These are phyloP conservation scores for Pythium aphanidermatum DNA, from an alignment of 352 stramenopile species.

Conservation along the genomic window DNA sequence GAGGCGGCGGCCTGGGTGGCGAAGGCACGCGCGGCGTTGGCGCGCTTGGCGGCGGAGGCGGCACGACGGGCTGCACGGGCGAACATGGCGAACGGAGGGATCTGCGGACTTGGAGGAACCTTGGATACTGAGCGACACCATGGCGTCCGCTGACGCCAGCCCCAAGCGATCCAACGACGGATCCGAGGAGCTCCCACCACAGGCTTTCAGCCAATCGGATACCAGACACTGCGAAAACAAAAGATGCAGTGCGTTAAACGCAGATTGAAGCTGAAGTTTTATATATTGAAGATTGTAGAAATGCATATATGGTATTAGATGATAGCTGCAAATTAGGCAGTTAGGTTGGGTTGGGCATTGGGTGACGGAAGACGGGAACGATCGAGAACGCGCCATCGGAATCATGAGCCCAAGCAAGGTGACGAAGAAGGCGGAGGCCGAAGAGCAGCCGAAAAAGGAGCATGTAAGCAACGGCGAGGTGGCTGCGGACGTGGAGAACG, in stretches of 20 bases:
- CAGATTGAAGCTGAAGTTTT: not conserved
- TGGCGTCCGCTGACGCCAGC: constrained; percentile 5
- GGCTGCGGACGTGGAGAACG: constrained; percentile 8
- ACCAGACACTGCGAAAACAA: not conserved
- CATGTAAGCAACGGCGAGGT: constrained; percentile 11
- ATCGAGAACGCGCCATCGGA: not conserved
- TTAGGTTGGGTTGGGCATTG: not conserved
- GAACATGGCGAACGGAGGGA: constrained; percentile 37
- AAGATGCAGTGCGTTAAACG: constrained; percentile 11
- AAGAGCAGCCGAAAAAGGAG: constrained; percentile 7
- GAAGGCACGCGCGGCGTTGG: constrained; percentile 41
- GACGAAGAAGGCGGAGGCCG: constrained; percentile 8
- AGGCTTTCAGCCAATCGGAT: constrained; percentile 22
- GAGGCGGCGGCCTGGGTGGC: constrained; percentile 39
- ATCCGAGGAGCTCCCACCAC: constrained; percentile 11
- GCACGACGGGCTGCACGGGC: constrained; percentile 57
- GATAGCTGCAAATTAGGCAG: not conserved
- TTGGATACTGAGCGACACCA: constrained; percentile 15
- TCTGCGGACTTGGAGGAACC: constrained; percentile 14
- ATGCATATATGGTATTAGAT: not conserved
- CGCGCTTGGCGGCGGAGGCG: constrained; percentile 53
- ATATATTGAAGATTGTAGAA: not conserved
- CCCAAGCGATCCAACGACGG: constrained; percentile 24
- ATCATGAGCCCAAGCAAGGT: constrained; percentile 33
- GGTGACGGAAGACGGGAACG: not conserved